Base-by-base conservation (phyloP, 2,329 filamentous ascomycete genomes). In the Pseudogymnoascus sp. region DNA sequence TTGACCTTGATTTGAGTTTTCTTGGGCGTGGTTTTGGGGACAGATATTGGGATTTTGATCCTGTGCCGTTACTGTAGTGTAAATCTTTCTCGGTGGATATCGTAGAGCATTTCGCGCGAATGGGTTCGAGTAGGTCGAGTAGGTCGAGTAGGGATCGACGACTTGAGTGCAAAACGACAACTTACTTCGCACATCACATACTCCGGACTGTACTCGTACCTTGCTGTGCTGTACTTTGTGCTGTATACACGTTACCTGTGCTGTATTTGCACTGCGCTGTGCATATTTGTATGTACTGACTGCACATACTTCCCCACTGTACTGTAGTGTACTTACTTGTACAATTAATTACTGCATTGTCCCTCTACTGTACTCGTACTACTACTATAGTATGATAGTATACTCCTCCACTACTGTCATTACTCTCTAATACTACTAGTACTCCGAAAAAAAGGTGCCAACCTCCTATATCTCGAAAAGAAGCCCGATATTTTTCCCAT, bases 41-140 rank as follows among this genome's bases (percentile, higher is more conserved):
- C n/a, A n/a, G n/a, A n/a, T n/a, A n/a, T n/a, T n/a, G n/a, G n/a
- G n/a, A n/a, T n/a, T n/a, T n/a, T n/a, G n/a, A n/a, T n/a, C 7
- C 13, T 17, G 15, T 38, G 15, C 35, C n/a, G 15, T 38, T 38
- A 40, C 37, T 53, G 44, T 38, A 40, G 15, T 53, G 44, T 56
- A 56, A 56, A 56, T 56, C 50, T 33, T n/a, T 56, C 46, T 56
- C 46, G 46, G 50, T 56, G 50, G 50, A 56, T 56, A 56, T 33
- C 50, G 50, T 56, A 56, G 50, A 19, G 23, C 17, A 19, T 5
- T 3, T 26, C 23, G 4, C 3, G 44, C 26, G 6, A 7, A 53
- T 53, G 44, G 44, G 44, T 53, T 53, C 26, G 26, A 29, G 29
- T 53, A 23, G 23, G 44, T 53, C 29, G 44, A 50, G 44, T 50